Base-by-base conservation (phyloP, 2,329 filamentous ascomycete species). In the Cladosporium sp. region DNA sequence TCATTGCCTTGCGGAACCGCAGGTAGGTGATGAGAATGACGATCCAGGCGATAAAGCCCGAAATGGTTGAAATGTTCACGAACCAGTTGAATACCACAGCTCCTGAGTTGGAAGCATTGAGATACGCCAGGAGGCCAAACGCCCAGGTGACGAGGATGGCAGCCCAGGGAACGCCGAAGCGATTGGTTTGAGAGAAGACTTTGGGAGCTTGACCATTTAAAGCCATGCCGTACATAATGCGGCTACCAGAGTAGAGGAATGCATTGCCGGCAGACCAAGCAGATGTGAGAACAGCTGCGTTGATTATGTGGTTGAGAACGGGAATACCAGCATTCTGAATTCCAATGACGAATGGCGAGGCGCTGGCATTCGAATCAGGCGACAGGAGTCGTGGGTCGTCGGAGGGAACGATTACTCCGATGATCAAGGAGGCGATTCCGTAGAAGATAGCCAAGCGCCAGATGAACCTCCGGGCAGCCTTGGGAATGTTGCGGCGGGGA, bases 211-310 rank as follows among this genome's bases (percentile, higher is more conserved):
- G 84, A 15, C 81, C 80, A 50, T 80, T 83, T 12, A 84, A 74
- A 0, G 85, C 76, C 19, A 80, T 68, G 0, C 75, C 73, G 58
- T 79, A 78, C 7, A 81, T 66, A 3, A 74, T 75, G 39, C 78
- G 75, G 3, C 73, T 75, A 1, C 74, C 74, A 11, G 76, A 69
- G 59, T 78, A 78, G 13, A 79, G 64, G 61, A 77, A 77, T 2
- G 74, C 72, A 59, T 80, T 82, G 42, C 74, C 78, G 11, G 77
- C 75, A 0, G 75, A 79, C 69, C 76, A 78, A 1, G 84, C 84
- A 13, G 82, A 85, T 7, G 85, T 83, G 43, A 87, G 71, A 57
- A 87, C 79, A 12, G 80, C 80, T 19, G 78, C 83, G 61, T 88
- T 88, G 69, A 87, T 83, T 55, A 86, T 75, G 53, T 80, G 80